These are phyloP conservation scores for Leccinellum albellum DNA, from an alignment of 768 basidiomycete species.

Conservation along the genomic window DNA sequence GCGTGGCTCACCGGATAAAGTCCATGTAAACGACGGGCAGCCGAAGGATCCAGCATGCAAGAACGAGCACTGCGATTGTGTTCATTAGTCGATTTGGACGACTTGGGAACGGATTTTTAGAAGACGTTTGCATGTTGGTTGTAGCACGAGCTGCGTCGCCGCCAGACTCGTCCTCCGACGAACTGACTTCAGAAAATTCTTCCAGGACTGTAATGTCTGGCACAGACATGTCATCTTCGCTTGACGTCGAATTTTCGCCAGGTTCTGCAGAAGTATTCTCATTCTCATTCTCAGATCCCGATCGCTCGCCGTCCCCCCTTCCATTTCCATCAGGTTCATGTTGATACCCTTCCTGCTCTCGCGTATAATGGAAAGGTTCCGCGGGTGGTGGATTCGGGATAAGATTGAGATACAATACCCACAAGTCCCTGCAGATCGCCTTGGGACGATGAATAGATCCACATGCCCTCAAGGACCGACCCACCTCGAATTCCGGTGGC, in stretches of 20 bases:
- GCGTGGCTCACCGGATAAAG: constrained; percentile 55
- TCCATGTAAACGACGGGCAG: constrained; percentile 75
- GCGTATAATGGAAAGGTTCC: constrained; percentile 53
- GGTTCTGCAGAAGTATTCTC: constrained; percentile 6
- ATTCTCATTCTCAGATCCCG: constrained; percentile 18
- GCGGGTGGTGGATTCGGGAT: constrained; percentile 56
- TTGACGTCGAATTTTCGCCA: constrained; percentile 10
- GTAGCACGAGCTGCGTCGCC: constrained; percentile 12
- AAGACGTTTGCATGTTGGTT: constrained; percentile 1
- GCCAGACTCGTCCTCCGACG: constrained; percentile 26
- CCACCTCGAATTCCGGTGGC: constrained; percentile 76
- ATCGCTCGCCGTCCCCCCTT: constrained; percentile 1
- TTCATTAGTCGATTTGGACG: constrained; percentile 40
- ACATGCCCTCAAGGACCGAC: constrained; percentile 10
- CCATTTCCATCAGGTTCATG: constrained; percentile 4
- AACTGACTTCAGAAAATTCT: constrained; percentile 35
- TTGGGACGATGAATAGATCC: constrained; percentile 26
- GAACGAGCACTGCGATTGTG: constrained; percentile 63
- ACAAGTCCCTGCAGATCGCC: constrained; percentile 76
- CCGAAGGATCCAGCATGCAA: constrained; percentile 78
- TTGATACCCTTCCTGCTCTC: constrained; percentile 32
- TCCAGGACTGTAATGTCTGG: constrained; percentile 39
- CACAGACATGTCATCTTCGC: constrained; percentile 24
- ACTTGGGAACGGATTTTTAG: constrained; percentile 19
- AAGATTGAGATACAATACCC: constrained; percentile 68